Base-by-base conservation (phyloP, 768 basidiomycete species). In the Tephrocybe rancida region DNA sequence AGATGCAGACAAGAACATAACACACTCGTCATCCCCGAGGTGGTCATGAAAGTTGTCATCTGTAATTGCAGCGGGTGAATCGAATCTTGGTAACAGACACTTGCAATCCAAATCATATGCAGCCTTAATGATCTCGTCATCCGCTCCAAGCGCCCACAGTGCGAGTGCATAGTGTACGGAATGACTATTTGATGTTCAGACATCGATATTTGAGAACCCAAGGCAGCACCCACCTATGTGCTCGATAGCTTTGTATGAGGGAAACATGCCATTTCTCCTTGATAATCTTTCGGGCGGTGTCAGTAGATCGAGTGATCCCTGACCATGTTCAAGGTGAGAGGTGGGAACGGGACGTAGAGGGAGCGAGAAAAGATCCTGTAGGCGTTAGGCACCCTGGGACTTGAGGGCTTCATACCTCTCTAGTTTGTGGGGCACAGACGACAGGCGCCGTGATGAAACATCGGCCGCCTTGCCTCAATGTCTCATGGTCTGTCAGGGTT, bases 21-120 rank as follows among this genome's bases (percentile, higher is more conserved):
- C 78, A 14, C 60, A 85, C 83, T 69, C 66, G 37, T 74, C 75
- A 44, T 86, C 77, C 0, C 80, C 85, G 6, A 88, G 70, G 59
- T 86, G 79, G 3, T 79, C 72, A 41, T 66, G 64, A 54, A 84
- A 74, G 55, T 81, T 87, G n/a, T 71, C 60, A 5, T 61, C 61
- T 7, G 69, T 76, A 44, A 86, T 77, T 1, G 59, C 52, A 16
- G 64, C 67, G 0, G 82, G 80, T 1, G 83, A 75, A 34, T 62
- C 43, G 51, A 72, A 71, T 2, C 68, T 67, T 6, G 64, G 65
- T 4, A 64, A 60, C 54, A 75, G 73, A 46, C 69, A 65, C 34
- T 62, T 59, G 19, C 54, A 50, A 42, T 71, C 68, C 18, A 52
- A 54, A 16, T 69, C 56, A 59, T 75, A 79, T 1, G 66, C 72